These are phyloP conservation scores for Leishmania aethiopica DNA, from an alignment of 208 protist genomes.

Conservation along the genomic window DNA sequence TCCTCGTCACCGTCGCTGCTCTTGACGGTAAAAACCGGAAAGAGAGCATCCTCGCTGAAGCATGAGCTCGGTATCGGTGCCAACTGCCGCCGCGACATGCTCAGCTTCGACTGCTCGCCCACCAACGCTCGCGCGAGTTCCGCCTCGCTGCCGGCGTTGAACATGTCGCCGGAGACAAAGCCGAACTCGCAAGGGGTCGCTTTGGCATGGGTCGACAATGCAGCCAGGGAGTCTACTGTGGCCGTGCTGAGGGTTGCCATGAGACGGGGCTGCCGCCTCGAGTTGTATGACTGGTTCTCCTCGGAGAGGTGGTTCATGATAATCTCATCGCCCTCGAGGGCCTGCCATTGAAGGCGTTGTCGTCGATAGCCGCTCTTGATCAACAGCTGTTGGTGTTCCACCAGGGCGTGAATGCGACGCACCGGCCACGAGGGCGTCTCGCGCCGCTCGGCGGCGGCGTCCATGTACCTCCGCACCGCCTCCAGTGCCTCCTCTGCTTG, in stretches of 20 bases:
- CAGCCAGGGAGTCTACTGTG: slow-evolving; percentile 1
- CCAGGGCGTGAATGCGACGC: slow-evolving; percentile 29
- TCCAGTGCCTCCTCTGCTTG: slow-evolving; percentile 35
- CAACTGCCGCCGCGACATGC: slow-evolving; percentile 4
- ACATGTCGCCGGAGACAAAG: slow-evolving; percentile 9
- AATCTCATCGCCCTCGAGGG: slow-evolving; percentile 41
- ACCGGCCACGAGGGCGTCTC: slow-evolving; percentile 37
- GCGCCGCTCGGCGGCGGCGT: not conserved
- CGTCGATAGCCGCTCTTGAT: slow-evolving; percentile 47
- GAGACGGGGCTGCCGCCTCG: not conserved
- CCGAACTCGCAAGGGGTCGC: not conserved
- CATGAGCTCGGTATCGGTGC: not conserved
- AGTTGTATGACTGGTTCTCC: slow-evolving; percentile 1
- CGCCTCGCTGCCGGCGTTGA: slow-evolving; percentile 9
- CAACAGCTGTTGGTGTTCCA: slow-evolving; percentile 26
- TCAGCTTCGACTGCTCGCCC: slow-evolving; percentile 25
- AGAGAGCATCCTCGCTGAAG: slow-evolving; percentile 36
- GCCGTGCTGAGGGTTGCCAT: slow-evolving; percentile 4
- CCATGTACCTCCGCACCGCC: slow-evolving; percentile 26
- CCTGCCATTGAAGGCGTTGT: slow-evolving; percentile 33
- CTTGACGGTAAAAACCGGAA: slow-evolving; percentile 34
- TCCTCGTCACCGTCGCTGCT: not conserved
- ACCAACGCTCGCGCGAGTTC: slow-evolving; percentile 23
- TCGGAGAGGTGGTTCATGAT: slow-evolving; percentile 18
- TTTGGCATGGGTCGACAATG: not conserved